Evolutionary conservation across 495 filamentous ascomycete species (phyloP), one percentile per base, ranked within the genome.

Genomic region (Polyplosphaeria fusca): DNA sequence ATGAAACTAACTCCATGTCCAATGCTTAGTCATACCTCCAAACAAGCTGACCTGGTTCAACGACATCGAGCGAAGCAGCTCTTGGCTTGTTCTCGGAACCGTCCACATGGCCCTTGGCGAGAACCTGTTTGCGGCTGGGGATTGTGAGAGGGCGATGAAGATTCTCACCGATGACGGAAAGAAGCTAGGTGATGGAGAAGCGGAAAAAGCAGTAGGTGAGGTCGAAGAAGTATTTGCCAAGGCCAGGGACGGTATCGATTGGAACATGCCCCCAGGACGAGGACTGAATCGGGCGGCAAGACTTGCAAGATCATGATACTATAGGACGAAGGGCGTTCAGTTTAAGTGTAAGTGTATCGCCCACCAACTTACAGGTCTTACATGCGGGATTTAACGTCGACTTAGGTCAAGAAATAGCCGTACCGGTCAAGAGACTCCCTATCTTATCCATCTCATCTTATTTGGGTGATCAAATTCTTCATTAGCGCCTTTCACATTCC

Each of bases 71-170:
- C 18, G 40, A 12, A 52, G 26, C 3, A 13, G 19, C 22, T 22
- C 20, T 7, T 62, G 59, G 59, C 54, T 32, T 30, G 32, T n/a
- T 18, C 11, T 19, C 7, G 59, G 52, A 5, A 9, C 41, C 9
- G 52, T 46, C 20, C 59, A 62, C 26, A n/a, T 42, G 38, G 45
- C 37, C 14, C 32, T 62, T n/a, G 41, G 40, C 1, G 59, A 62
- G 59, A 19, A 16, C 16, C n/a, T 62, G 45, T 62, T 55, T 46
- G 59, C 59, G 24, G 44, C 45, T 18, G 59, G 59, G 1, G 51
- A 62, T 35, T 20, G 56, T n/a, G 59, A 62, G 40, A 24, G 59
- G n/a, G 59, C 59, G 59, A 23, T n/a, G 23, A 16, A 26, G 35
- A n/a, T n/a, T n/a, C 25, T 58, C 20, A 32, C 13, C 18, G 32